These are phyloP conservation scores for Fusarium sacchari DNA, from an alignment of 2,329 filamentous ascomycete species.

Conservation along the genomic window DNA sequence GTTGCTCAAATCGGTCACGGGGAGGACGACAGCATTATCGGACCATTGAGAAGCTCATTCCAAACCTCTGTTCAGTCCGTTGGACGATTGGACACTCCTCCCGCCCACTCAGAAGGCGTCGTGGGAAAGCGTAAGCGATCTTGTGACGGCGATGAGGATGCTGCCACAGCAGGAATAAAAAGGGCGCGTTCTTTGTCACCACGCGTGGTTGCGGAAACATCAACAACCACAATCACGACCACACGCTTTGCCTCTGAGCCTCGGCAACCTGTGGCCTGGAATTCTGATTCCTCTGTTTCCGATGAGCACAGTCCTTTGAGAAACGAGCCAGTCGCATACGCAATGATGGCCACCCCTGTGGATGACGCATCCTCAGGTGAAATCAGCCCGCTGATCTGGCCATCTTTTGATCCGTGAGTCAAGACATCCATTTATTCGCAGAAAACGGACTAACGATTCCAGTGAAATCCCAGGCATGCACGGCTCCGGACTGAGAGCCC, in stretches of 20 bases:
- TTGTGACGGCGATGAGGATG: slow-evolving; percentile 1
- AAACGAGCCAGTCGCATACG: background rate
- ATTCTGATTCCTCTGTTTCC: background rate
- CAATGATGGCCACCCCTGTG: background rate
- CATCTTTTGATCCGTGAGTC: slow-evolving; percentile 7
- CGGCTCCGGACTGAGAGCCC: slow-evolving; percentile 15
- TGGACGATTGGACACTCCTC: background rate
- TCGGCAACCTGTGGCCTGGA: background rate
- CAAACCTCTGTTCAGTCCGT: background rate
- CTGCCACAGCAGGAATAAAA: background rate
- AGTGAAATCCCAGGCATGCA: slow-evolving; percentile 34
- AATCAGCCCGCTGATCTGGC: background rate
- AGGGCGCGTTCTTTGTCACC: background rate
- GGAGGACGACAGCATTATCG: background rate
- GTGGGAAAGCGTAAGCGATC: slow-evolving; percentile 3
- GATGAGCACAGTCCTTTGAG: background rate
- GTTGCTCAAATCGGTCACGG: background rate
- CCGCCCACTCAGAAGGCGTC: background rate
- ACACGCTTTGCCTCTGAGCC: background rate
- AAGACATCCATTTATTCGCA: background rate
- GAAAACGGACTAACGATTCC: background rate
- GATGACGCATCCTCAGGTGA: background rate
- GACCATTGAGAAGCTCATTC: background rate
- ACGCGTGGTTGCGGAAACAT: background rate
- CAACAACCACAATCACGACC: background rate